These are phyloP conservation scores for Abelmoschus esculentus DNA, from an alignment of 345 rosid genomes.

Conservation along the genomic window DNA sequence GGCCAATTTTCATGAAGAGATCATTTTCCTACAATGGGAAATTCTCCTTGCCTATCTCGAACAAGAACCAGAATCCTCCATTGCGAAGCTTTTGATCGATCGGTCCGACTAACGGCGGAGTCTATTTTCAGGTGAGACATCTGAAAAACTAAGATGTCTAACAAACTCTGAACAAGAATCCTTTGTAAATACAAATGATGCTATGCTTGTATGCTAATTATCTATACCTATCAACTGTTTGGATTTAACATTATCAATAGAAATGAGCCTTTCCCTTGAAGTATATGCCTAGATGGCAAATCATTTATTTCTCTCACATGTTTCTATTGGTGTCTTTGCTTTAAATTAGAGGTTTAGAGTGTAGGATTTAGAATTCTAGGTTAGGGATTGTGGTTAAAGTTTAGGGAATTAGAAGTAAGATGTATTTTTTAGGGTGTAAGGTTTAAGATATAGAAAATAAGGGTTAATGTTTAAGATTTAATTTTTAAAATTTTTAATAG, in stretches of 20 bases:
- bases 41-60: conserved; percentile 22
- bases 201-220: not conserved
- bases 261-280: not conserved
- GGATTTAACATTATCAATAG: not conserved
- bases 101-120: not conserved
- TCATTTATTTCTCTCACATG: too few relatives aligned
- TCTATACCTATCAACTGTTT: not conserved
- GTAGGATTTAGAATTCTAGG: too few relatives aligned
- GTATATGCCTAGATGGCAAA: not conserved
- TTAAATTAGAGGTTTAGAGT: too few relatives aligned
- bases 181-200: not conserved
- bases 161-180: not conserved
- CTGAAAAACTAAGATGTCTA: not conserved
- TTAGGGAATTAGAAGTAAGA: too few relatives aligned
- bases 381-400: too few relatives aligned
- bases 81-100: conserved; percentile 8
- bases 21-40: conserved; percentile 60
- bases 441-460: too few relatives aligned
- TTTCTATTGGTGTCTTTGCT: too few relatives aligned
- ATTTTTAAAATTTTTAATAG: too few relatives aligned
- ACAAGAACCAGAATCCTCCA: not conserved
- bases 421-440: too few relatives aligned
- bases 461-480: too few relatives aligned
- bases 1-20: conserved; percentile 47
- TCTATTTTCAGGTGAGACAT: conserved; percentile 1